Percentiles rank a stretch among this genome's conserved stretches.
phyloP scores from a whole-genome alignment of 2,329 filamentous ascomycete genomes.

The Eutypa lata region DNA sequence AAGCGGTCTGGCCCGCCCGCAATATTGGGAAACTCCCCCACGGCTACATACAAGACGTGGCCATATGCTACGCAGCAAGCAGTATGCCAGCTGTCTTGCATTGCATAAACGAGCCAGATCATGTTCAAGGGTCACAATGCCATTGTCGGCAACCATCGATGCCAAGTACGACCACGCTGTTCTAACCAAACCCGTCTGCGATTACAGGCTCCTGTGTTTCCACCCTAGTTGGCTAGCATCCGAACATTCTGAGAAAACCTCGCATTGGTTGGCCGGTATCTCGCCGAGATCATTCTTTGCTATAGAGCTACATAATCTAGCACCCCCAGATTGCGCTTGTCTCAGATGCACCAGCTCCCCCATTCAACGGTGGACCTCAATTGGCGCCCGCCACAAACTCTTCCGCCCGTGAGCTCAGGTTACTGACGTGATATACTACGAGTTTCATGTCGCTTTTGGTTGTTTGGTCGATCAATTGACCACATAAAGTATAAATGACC shows the following conservation, averaged over 20 bases:
- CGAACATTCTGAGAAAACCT: neutral
- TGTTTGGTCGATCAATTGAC: no score
- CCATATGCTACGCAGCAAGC: constrained; percentile 14
- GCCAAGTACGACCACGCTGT: neutral
- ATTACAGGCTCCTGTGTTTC: neutral
- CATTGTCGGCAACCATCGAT: neutral
- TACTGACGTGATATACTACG: neutral
- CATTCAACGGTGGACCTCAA: neutral
- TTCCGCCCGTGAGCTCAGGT: neutral
- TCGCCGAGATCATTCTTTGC: neutral
- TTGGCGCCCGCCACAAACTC: neutral
- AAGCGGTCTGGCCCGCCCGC: constrained; percentile 1
- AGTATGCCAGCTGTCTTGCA: constrained; percentile 32
- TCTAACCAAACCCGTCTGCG: neutral
- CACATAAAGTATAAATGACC: no score
- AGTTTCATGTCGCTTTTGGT: neutral
- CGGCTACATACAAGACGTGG: constrained; percentile 19
- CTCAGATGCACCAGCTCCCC: neutral
- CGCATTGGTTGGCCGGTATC: neutral
- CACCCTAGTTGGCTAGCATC: neutral
- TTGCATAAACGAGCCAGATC: constrained; percentile 31
- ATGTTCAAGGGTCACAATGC: neutral
- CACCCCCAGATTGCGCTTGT: neutral
- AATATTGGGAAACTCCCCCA: neutral
- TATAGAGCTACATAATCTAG: neutral